Conservation (phyloP, 148 eudicot species). For the Silene conica region DNA sequence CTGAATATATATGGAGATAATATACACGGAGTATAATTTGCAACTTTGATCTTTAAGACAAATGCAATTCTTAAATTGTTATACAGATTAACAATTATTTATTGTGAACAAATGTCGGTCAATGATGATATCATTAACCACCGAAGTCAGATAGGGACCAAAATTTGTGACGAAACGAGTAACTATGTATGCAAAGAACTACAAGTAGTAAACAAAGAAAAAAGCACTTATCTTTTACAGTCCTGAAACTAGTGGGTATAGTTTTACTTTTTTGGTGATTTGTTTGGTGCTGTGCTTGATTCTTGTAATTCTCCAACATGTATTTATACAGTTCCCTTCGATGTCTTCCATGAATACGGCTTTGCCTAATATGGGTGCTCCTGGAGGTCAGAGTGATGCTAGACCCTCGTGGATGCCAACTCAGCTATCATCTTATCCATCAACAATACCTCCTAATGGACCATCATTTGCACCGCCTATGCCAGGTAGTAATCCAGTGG, state of each 20-base stretch:
- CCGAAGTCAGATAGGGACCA: background rate
- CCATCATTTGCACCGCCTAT: slow-evolving; percentile 40
- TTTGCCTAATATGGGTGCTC: slow-evolving; percentile 47
- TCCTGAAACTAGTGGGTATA: slow-evolving; percentile 12
- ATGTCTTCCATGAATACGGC: slow-evolving; percentile 75
- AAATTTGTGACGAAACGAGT: background rate
- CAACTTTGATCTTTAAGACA: background rate
- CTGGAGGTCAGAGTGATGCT: slow-evolving; percentile 28
- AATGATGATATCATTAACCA: background rate
- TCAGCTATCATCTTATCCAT: slow-evolving; percentile 35
- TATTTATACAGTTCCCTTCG: slow-evolving; percentile 67
- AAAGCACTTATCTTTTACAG: background rate
- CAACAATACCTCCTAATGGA: slow-evolving; percentile 41
- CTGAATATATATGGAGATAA: background rate
- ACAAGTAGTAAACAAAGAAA: background rate
- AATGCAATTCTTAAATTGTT: background rate
- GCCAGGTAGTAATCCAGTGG: slow-evolving; percentile 25
- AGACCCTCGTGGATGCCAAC: no score
- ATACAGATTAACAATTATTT: background rate
- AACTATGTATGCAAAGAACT: background rate
- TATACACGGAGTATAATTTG: background rate
- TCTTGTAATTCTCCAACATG: slow-evolving; percentile 9
- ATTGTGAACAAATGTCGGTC: background rate
- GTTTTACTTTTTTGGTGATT: background rate
- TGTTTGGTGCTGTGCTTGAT: background rate